Conservation (phyloP, 768 basidiomycete species). For the Lepiota brunneoincarnata region DNA sequence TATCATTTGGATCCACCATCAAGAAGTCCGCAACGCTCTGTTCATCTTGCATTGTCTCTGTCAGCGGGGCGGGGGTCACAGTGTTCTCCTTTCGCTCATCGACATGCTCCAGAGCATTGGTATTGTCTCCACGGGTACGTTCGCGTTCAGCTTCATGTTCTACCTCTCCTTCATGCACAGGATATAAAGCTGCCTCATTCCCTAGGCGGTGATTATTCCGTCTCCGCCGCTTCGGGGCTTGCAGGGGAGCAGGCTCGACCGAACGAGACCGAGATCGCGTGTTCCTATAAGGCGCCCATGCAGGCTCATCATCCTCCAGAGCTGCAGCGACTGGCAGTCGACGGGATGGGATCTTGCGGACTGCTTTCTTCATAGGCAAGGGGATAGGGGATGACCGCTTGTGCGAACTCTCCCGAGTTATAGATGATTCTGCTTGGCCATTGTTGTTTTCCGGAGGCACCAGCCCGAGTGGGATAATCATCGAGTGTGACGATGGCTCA, state of each 20-base stretch:
- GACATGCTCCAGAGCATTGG: neutral
- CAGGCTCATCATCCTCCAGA: constrained; percentile 7
- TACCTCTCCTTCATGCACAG: constrained; percentile 2
- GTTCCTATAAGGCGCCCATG: constrained; percentile 29
- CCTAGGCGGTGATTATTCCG: neutral
- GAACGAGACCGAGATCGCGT: constrained; percentile 32
- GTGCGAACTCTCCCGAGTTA: constrained; percentile 10
- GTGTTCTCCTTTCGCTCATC: constrained; percentile 4
- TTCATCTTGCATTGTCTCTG: constrained; percentile 19
- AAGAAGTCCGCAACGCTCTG: constrained; percentile 1
- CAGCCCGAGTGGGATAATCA: constrained; percentile 1
- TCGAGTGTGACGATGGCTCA: constrained; percentile 10
- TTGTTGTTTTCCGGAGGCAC: neutral
- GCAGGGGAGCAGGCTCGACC: constrained; percentile 23
- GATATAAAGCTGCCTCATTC: neutral
- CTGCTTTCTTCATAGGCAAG: constrained; percentile 9
- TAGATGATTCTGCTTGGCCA: constrained; percentile 5
- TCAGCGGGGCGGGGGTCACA: neutral
- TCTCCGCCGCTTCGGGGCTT: neutral
- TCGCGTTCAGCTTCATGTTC: constrained; percentile 1
- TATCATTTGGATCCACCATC: constrained; percentile 1
- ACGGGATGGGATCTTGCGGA: constrained; percentile 15
- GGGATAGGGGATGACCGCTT: constrained; percentile 2
- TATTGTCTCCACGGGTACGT: neutral
- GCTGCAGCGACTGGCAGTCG: constrained; percentile 11